Evolutionary conservation across 441 rosid species (phyloP), one percentile per base, ranked within the genome.

Genomic region (Biscutella auriculata): DNA sequence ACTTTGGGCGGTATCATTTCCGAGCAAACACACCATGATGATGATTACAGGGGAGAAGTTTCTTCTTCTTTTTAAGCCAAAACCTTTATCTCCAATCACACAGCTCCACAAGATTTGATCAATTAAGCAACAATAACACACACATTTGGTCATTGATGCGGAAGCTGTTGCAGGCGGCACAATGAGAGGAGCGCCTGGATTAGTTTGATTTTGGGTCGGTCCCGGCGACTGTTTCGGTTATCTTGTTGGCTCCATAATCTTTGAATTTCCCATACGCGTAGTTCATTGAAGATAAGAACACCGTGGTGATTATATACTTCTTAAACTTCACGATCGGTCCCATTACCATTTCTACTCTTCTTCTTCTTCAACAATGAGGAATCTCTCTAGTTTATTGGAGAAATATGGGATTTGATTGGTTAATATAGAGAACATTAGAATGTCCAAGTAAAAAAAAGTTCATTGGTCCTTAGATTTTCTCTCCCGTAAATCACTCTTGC

Each of bases 61-160:
- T n/a, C n/a, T n/a, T n/a, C n/a, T n/a, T n/a, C n/a, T n/a, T n/a
- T n/a, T n/a, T n/a, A n/a, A n/a, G n/a, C n/a, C n/a, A n/a, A n/a
- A n/a, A 68, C 61, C 82, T 85, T 1, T 87, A 78, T 66, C 73
- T 63, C 65, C 81, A 80, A 4, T 42, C n/a, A n/a, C 85, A 3
- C 79, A 72, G 62, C 63, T 53, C 51, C 62, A 72, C n/a, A 78
- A 77, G 71, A 49, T n/a, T 54, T 30, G 82, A 78, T 49, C 63
- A 81, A 34, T 54, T 80, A 60, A 83, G 48, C 68, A 68, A 75
- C 17, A 88, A 72, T 21, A 43, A 49, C 44, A 40, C 40, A 16
- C 75, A 82, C 19, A 70, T n/a, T n/a, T 88, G 11, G 70, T 81
- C 2, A 79, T 88, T 0, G 98, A 91, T 54, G 85, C 89, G n/a